Evolutionary conservation across 2,329 filamentous ascomycete species (phyloP), one percentile per base, ranked within the genome.

Genomic region (Raffaelea ambrosiae): DNA sequence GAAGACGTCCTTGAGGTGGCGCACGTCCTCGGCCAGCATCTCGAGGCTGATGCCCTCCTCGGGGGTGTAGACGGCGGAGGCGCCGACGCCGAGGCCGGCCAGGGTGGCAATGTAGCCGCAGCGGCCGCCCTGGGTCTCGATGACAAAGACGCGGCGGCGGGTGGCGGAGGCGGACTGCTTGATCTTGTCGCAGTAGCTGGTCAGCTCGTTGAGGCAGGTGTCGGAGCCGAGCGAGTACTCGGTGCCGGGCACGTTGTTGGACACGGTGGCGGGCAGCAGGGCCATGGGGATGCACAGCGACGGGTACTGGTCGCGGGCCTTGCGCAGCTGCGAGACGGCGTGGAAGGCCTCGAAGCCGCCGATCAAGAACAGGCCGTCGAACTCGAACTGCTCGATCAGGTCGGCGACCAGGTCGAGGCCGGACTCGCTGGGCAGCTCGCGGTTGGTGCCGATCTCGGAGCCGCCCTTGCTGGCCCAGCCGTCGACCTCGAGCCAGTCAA

Each of bases 311-410:
- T 81, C 76, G 48, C 89, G 77, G 14, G 85, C 89, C 69, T 87
- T 81, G 56, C 90, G 84, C 51, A 98, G 76, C 66, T 97, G 86
- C 40, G 86, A 88, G 31, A 96, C 77, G 2, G 93, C 84, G 49
- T 93, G 94, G 73, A 94, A 98, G 1, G 90, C 93, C 68, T 98
- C 93, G 58, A 98, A 98, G 2, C 93, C 93, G 59, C 93, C 93
- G 44, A 97, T 79, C 44, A 95, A 77, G 66, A 97, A 95, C 3
- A 98, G 74, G 1, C 85, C 90, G 59, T 98, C 89, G 55, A 98
- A 90, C 54, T 86, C 80, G 73, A 94, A 93, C 58, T 86, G 74
- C 62, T 86, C 81, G 63, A 98, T 88, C 54, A 91, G 83, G 58
- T 81, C 79, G 31, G 91, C 90, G 22, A 93, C 86, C 41, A 77